A percentile compares a stretch with the other conserved stretches of the same genome.
Conservation (phyloP, 1,139 yeast species). For the Geotrichum restrictum region DNA sequence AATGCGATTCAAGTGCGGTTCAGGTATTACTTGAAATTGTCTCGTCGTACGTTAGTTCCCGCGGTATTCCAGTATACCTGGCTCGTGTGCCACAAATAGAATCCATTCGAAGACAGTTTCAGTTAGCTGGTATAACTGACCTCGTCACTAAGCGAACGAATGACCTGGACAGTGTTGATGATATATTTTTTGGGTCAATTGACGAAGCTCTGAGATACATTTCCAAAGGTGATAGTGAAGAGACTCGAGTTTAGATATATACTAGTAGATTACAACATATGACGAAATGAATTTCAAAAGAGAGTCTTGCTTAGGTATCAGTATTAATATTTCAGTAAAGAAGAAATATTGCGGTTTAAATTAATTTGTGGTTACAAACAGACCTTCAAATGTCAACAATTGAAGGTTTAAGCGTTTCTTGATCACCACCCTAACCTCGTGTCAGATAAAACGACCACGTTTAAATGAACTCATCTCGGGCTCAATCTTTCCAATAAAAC, state of each 20-base stretch:
- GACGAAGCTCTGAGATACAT: conserved; percentile 38
- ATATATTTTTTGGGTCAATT: conserved; percentile 36
- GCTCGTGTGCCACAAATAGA: conserved; percentile 54
- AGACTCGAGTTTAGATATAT: conserved; percentile 1
- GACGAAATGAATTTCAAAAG: neutral
- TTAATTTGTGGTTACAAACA: no score
- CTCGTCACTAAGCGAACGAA: conserved; percentile 31
- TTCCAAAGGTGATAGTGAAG: conserved; percentile 20
- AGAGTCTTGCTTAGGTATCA: no score
- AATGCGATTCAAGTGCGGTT: conserved; percentile 81
- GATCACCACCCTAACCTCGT: conserved; percentile 1
- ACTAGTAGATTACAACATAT: no score
- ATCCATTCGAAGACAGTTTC: conserved; percentile 41
- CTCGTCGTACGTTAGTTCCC: conserved; percentile 44
- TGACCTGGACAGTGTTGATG: conserved; percentile 2
- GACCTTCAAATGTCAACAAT: no score
- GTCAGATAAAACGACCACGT: neutral
- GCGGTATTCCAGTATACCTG: conserved; percentile 61
- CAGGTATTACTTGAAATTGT: conserved; percentile 66
- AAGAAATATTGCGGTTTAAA: no score
- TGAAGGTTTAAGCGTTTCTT: no score
- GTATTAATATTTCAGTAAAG: no score
- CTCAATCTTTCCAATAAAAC: neutral
- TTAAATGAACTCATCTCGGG: neutral
- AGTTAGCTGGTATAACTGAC: conserved; percentile 38